These are phyloP conservation scores for Aspergillus ustus DNA, from an alignment of 2,329 filamentous ascomycete species.

Conservation along the genomic window DNA sequence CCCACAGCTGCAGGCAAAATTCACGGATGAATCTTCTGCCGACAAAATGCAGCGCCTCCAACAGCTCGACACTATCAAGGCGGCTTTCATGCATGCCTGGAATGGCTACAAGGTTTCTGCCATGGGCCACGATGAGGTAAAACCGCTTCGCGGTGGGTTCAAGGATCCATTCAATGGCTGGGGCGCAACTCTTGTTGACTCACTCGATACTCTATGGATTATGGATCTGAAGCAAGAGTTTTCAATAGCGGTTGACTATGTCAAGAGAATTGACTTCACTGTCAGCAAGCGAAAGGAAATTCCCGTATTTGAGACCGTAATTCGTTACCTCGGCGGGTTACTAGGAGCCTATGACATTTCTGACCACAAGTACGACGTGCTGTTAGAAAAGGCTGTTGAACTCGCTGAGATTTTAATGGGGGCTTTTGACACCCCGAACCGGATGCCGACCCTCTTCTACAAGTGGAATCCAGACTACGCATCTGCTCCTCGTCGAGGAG, in stretches of 20 bases:
- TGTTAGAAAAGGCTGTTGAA: constrained; percentile 78
- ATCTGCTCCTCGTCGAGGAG: constrained; percentile 67
- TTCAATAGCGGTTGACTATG: constrained; percentile 72
- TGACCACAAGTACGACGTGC: constrained; percentile 66
- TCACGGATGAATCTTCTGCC: constrained; percentile 65
- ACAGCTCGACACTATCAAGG: constrained; percentile 70
- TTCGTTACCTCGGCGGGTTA: constrained; percentile 87
- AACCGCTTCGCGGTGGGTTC: constrained; percentile 68
- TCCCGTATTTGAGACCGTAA: constrained; percentile 90
- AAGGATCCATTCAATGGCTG: constrained; percentile 88
- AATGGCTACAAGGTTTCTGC: constrained; percentile 77
- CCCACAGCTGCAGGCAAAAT: constrained; percentile 76
- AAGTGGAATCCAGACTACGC: constrained; percentile 71
- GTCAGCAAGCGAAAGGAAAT: constrained; percentile 70
- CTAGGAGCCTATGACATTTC: constrained; percentile 87
- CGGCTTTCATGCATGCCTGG: constrained; percentile 80
- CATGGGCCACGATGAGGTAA: constrained; percentile 85
- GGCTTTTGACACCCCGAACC: constrained; percentile 88
- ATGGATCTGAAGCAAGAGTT: constrained; percentile 81
- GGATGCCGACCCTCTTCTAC: constrained; percentile 86
- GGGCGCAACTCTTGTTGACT: constrained; percentile 85
- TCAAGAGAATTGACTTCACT: constrained; percentile 81
- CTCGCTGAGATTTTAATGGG: constrained; percentile 80
- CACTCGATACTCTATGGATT: constrained; percentile 84
- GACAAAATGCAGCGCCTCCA: constrained; percentile 66